Percentiles rank a stretch among this genome's conserved stretches.
These are phyloP conservation scores for Neofusicoccum kwambonambiense DNA, from an alignment of 2,329 filamentous ascomycete genomes.

Conservation along the genomic window DNA sequence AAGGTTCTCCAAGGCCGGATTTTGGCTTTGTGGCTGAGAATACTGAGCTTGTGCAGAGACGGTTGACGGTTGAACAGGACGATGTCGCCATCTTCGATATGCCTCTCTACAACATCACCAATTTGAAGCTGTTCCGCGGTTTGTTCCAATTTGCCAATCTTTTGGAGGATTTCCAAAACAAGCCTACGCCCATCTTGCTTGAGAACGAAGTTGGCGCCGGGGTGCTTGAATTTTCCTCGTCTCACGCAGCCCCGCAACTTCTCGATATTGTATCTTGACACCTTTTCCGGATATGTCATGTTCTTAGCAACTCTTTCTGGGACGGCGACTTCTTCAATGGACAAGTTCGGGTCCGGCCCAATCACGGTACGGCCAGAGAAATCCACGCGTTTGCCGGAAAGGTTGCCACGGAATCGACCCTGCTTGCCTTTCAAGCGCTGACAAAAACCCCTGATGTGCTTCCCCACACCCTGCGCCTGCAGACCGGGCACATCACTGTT, in stretches of 20 bases:
- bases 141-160: constrained; percentile 66
- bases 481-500: constrained; percentile 94
- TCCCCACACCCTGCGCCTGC: constrained; percentile 77
- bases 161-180: constrained; percentile 59
- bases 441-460: constrained; percentile 88
- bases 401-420: constrained; percentile 91
- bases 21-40: constrained; percentile 92
- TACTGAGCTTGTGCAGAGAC: constrained; percentile 96
- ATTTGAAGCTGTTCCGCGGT: constrained; percentile 73
- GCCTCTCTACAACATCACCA: constrained; percentile 89
- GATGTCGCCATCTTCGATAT: constrained; percentile 92
- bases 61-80: constrained; percentile 98
- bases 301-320: constrained; percentile 92
- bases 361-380: constrained; percentile 98
- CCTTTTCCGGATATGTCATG: constrained; percentile 89
- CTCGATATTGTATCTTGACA: constrained; percentile 78
- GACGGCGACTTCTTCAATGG: constrained; percentile 90
- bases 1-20: constrained; percentile 95
- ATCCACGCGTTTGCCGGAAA: constrained; percentile 97
- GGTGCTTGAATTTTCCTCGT: constrained; percentile 77
- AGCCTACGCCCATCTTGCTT: constrained; percentile 72
- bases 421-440: constrained; percentile 97
- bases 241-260: constrained; percentile 73
- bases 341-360: constrained; percentile 90
- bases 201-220: constrained; percentile 80